These are phyloP conservation scores for Coccomyxa subellipsoidea DNA, from an alignment of 163 green algal species.

Conservation along the genomic window DNA sequence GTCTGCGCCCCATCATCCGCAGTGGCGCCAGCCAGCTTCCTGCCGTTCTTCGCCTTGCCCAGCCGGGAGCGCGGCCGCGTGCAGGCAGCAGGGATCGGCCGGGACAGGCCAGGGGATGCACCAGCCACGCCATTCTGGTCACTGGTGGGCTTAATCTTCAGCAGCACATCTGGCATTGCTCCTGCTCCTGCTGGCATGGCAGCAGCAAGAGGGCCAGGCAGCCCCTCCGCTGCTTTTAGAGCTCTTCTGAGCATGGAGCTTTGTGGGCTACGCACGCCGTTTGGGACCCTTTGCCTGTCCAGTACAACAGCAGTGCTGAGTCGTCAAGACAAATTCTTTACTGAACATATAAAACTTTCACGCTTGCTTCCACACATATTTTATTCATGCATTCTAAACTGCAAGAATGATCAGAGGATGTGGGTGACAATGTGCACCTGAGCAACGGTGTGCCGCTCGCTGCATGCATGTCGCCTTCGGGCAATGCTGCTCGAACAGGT, in stretches of 20 bases:
- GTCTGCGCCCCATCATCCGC: too few relatives aligned
- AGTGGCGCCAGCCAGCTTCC: background rate
- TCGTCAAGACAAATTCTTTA: background rate
- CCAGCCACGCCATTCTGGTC: background rate
- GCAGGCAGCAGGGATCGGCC: background rate
- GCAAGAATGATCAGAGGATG: background rate
- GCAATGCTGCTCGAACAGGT: background rate
- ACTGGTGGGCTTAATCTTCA: background rate
- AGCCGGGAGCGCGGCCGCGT: background rate
- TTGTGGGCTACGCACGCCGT: background rate
- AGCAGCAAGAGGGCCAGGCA: background rate
- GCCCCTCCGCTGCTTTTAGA: background rate
- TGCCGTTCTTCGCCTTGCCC: background rate
- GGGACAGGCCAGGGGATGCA: background rate
- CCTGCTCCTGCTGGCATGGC: too few relatives aligned
- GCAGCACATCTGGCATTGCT: background rate
- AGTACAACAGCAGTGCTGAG: background rate
- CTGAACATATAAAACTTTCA: background rate
- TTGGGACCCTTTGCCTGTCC: background rate
- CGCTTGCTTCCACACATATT: too few relatives aligned
- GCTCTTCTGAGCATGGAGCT: background rate
- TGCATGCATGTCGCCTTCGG: background rate
- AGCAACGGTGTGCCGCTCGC: background rate
- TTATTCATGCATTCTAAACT: too few relatives aligned
- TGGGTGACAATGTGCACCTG: background rate